Base-by-base conservation (phyloP, 2,329 filamentous ascomycete genomes). In the Pseudopithomyces chartarum region DNA sequence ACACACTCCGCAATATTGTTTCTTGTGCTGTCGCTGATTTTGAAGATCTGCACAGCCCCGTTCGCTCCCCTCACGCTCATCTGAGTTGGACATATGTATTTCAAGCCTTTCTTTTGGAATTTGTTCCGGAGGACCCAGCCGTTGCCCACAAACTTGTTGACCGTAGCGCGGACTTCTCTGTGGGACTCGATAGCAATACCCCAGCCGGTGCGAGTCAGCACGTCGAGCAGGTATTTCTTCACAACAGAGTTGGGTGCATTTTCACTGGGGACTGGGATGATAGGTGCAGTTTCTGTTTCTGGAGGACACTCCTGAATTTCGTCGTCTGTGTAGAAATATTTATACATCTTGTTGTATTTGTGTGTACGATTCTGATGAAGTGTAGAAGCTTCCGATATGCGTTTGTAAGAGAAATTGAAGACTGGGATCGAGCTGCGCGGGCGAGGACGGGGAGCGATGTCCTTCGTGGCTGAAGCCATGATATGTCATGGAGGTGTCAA, bases 111-210 rank as follows among this genome's bases (percentile, higher is more conserved):
- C 13, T 39, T 23, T 10, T 8, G 2, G 22, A 40, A 50, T n/a
- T 22, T 22, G 1, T 19, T 32, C 5, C 36, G 47, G 7, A 50
- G 20, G 11, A 15, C 47, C 26, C 36, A 50, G 8, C 47, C 47
- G 20, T 39, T 50, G 15, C 47, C 47, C n/a, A 50, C 36, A 17
- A 40, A 50, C 8, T 13, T 40, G 36, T 50, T 50, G 15, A 50
- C 17, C 15, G 47, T 50, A 12, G 47, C 47, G 13, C 47, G 36
- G n/a, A 50, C 40, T 40, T 50, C 47, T 29, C n/a, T 39, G 2
- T 20, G 7, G 6, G 17, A 50, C 19, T 50, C 47, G 13, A 40
- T 20, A 19, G 47, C 47, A 10, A 50, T 19, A 2, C 47, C 47
- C 47, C 47, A 50, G 19, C 47, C 34, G 4, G 47, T 50, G 5